Conservation (phyloP, 2,329 filamentous ascomycete species). For the Aspergillus texensis region DNA sequence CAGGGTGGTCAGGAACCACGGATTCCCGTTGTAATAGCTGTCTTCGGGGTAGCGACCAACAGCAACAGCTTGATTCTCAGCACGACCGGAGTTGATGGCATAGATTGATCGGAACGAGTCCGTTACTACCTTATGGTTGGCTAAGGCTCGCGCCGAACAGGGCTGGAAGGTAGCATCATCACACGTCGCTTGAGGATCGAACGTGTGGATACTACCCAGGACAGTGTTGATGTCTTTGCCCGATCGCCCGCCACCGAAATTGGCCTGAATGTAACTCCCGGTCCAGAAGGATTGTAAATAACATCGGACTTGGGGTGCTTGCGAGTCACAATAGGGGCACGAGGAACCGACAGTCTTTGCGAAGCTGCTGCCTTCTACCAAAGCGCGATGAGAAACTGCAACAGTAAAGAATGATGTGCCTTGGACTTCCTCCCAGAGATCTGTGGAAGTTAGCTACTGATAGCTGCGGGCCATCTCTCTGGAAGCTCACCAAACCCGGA, state of each 20-base stretch:
- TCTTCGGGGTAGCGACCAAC: constrained; percentile 72
- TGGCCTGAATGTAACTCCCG: constrained; percentile 64
- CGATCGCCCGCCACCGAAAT: constrained; percentile 60
- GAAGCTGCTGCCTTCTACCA: constrained; percentile 62
- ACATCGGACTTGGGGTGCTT: constrained; percentile 72
- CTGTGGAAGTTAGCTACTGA: constrained; percentile 15
- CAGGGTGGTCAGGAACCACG: constrained; percentile 76
- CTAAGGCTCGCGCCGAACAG: constrained; percentile 67
- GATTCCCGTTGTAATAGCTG: constrained; percentile 75
- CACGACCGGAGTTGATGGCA: constrained; percentile 49
- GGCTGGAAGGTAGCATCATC: constrained; percentile 70
- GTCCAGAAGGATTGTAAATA: constrained; percentile 77
- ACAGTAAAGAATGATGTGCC: constrained; percentile 81
- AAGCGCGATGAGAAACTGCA: constrained; percentile 67
- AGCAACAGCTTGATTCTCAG: constrained; percentile 38
- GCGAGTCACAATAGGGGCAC: constrained; percentile 62
- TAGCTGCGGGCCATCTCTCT: background rate
- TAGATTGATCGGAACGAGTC: constrained; percentile 76
- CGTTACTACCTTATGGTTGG: constrained; percentile 75
- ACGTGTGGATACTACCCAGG: constrained; percentile 49
- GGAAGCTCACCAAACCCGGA: constrained; percentile 57
- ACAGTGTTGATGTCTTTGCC: constrained; percentile 75
- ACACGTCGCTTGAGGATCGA: constrained; percentile 37
- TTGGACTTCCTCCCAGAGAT: constrained; percentile 81
- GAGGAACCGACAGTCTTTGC: constrained; percentile 65